A percentile compares a stretch with the other conserved stretches of the same genome.
Evolutionary conservation across 2,329 filamentous ascomycete genomes (phyloP).

Genomic region (Sporothrix pallida): DNA sequence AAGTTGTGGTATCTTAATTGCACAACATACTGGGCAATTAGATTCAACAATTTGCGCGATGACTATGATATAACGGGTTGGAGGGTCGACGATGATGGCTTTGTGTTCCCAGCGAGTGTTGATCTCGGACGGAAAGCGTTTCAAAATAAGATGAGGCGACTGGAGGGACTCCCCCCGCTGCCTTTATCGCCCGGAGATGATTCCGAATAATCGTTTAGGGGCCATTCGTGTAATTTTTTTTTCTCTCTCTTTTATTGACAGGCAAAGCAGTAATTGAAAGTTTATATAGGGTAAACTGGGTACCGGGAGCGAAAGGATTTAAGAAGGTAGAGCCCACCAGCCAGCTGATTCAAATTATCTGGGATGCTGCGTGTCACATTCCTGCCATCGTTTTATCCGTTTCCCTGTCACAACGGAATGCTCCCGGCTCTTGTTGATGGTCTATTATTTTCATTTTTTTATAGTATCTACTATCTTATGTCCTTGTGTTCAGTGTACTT

Average conservation of each 20-base stretch:
- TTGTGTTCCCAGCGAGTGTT: neutral
- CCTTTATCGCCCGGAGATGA: too few species aligned
- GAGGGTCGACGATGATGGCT: slow-evolving; percentile 9
- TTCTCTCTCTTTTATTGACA: too few species aligned
- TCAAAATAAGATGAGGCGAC: neutral
- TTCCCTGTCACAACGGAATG: neutral
- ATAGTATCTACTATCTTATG: neutral
- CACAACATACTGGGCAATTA: neutral
- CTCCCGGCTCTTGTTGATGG: neutral
- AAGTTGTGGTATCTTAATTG: neutral
- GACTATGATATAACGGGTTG: neutral
- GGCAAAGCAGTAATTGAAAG: too few species aligned
- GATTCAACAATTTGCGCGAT: neutral
- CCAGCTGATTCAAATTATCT: neutral
- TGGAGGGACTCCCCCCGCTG: neutral
- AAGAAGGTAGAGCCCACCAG: neutral
- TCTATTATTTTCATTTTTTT: neutral
- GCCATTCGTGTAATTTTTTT: too few species aligned
- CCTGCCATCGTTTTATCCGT: neutral
- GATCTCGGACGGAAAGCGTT: neutral
- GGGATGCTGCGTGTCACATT: neutral
- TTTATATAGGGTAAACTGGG: too few species aligned
- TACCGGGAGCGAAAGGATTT: too few species aligned
- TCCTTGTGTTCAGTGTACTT: neutral
- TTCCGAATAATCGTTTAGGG: too few species aligned